A percentile compares a stretch with the other conserved stretches of the same genome.
Conservation (phyloP, 768 basidiomycete genomes). For the Pisolithus microcarpus region DNA sequence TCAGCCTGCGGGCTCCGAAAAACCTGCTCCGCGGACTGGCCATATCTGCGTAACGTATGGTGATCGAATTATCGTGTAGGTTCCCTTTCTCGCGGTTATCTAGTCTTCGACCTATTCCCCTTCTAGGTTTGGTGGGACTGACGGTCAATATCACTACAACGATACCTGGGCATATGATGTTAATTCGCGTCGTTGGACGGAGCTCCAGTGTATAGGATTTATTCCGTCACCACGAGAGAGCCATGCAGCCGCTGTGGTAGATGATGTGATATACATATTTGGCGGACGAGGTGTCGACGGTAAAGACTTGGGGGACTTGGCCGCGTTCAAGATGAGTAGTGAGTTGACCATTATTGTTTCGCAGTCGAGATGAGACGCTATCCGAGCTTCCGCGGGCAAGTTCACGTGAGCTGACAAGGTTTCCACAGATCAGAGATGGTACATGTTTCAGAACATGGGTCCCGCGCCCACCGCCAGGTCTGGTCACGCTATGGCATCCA, state of each 20-base stretch:
- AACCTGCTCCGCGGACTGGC: slow-evolving; percentile 82
- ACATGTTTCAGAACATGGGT: slow-evolving; percentile 99
- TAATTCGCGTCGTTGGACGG: slow-evolving; percentile 74
- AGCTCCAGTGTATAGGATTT: slow-evolving; percentile 92
- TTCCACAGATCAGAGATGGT: slow-evolving; percentile 86
- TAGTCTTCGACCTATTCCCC: slow-evolving; percentile 11
- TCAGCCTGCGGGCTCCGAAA: slow-evolving; percentile 51
- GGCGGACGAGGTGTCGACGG: slow-evolving; percentile 97
- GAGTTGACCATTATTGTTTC: slow-evolving; percentile 28
- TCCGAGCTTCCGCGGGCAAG: neutral
- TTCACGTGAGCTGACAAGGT: slow-evolving; percentile 8
- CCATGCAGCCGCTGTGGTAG: slow-evolving; percentile 92
- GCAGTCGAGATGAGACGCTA: neutral
- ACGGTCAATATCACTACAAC: slow-evolving; percentile 98
- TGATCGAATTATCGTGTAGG: slow-evolving; percentile 80
- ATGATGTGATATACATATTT: slow-evolving; percentile 96
- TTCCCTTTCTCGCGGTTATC: slow-evolving; percentile 15
- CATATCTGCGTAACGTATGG: slow-evolving; percentile 81
- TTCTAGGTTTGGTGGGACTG: slow-evolving; percentile 89
- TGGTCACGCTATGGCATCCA: slow-evolving; percentile 97
- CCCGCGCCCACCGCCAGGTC: slow-evolving; percentile 88
- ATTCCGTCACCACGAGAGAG: slow-evolving; percentile 95
- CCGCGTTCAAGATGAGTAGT: slow-evolving; percentile 98
- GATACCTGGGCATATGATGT: slow-evolving; percentile 96
- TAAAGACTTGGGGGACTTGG: slow-evolving; percentile 88